Evolutionary conservation across 495 filamentous ascomycete genomes (phyloP).

Genomic region (Neurospora sp.): DNA sequence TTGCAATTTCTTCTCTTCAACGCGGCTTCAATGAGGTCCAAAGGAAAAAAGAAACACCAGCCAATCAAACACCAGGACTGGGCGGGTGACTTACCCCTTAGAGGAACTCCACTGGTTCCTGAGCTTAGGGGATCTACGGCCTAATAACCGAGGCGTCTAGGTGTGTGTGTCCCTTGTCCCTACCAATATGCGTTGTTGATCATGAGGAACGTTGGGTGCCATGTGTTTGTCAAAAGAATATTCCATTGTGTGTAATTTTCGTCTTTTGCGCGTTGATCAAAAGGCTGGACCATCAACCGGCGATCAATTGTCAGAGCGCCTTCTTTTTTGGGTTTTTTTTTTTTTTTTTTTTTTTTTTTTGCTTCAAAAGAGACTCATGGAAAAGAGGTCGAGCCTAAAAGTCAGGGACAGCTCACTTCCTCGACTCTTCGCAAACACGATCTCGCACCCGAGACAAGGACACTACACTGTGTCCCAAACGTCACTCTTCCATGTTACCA

Average conservation of each 20-base stretch:
- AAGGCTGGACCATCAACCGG: background rate
- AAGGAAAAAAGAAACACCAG: background rate
- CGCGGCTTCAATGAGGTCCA: background rate
- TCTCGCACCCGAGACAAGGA: background rate
- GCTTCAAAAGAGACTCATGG: background rate
- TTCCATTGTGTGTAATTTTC: background rate
- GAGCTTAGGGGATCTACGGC: background rate
- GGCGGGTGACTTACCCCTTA: background rate
- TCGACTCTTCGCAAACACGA: background rate
- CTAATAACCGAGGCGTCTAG: background rate
- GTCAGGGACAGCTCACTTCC: background rate
- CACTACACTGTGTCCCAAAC: background rate
- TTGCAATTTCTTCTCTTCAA: background rate
- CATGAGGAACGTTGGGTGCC: background rate
- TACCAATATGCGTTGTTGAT: background rate
- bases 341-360: background rate
- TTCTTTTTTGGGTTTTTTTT: background rate
- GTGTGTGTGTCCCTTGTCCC: background rate
- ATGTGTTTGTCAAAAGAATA: background rate
- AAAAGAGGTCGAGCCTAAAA: background rate
- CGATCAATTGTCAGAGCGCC: background rate
- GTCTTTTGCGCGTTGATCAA: background rate
- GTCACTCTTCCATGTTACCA: background rate
- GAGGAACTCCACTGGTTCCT: background rate
- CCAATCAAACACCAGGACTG: background rate